These are phyloP conservation scores for Poterioochromonas sp. DNA, from an alignment of 352 stramenopile species.

Conservation along the genomic window DNA sequence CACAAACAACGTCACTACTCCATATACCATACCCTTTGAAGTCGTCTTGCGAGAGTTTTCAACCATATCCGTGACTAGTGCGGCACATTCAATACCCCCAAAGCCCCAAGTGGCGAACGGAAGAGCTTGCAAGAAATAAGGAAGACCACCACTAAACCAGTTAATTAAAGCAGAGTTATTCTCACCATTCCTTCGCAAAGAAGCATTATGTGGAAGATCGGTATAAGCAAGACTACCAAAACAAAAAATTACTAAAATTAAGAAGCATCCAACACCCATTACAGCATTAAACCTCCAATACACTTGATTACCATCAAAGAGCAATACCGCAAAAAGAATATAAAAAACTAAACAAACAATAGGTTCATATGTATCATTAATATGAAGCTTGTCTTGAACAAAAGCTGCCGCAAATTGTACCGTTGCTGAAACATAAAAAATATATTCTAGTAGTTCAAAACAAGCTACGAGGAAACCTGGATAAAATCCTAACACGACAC, in stretches of 20 bases:
- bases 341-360: not conserved
- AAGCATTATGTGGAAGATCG: not conserved
- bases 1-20: not conserved
- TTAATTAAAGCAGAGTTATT: not conserved
- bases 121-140: not conserved
- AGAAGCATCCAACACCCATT: not conserved
- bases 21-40: not conserved
- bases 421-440: not conserved
- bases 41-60: not conserved
- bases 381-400: not conserved
- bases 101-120: not conserved
- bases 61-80: not conserved
- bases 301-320: not conserved
- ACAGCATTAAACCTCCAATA: not conserved
- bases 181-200: not conserved
- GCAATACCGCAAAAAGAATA: not conserved
- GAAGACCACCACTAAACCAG: not conserved
- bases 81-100: not conserved
- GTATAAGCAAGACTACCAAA: not conserved
- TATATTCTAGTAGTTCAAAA: not conserved
- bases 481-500: not conserved
- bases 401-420: not conserved
- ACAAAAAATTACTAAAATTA: not conserved
- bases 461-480: not conserved
- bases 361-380: not conserved